Base-by-base conservation (phyloP, 257 asterid species). In the Buddleja alternifolia region DNA sequence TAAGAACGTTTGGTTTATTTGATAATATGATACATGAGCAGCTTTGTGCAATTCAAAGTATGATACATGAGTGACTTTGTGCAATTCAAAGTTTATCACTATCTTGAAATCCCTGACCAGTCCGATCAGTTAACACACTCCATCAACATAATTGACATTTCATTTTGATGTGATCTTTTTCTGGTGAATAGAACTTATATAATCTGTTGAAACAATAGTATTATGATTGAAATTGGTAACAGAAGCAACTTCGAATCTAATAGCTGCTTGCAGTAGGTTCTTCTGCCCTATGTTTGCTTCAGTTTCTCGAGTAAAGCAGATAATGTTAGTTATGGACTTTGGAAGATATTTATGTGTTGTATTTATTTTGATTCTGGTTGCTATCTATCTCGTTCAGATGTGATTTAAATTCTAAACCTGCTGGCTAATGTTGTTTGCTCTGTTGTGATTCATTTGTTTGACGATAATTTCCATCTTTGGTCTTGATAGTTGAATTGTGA, bases 401-500 rank as follows among this genome's bases (percentile, higher is more conserved):
- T 63, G 57, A 60, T 58, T 40, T 37, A 48, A 64, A 63, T 66
- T 34, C 4, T 34, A 0, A 20, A 41, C 11, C 8, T 48, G 47
- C 47, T 41, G 36, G 21, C 25, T 37, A 11, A 58, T 71, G 68
- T 23, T 48, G 45, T 71, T 66, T 69, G 17, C 64, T 37, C 39
- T 15, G 14, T 77, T 56, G 55, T 47, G 47, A 64, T 67, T 60
- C 37, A 58, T 17, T 14, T 79, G n/a, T 60, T 60, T 52, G 50
- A 54, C 59, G 36, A 51, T 50, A 36, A 16, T 46, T 60, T 39
- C 29, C 62, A 57, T 17, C 19, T 20, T 63, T 60, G 63, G 34
- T 64, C 63, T 75, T 73, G 58, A 45, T 70, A 93, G 99, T 80
- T 93, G 59, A 85, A 73, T 29, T 93, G 96, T 36, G 96, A 93